Evolutionary conservation across 352 stramenopile species (phyloP).

Genomic region (Phytophthora podocarpi): DNA sequence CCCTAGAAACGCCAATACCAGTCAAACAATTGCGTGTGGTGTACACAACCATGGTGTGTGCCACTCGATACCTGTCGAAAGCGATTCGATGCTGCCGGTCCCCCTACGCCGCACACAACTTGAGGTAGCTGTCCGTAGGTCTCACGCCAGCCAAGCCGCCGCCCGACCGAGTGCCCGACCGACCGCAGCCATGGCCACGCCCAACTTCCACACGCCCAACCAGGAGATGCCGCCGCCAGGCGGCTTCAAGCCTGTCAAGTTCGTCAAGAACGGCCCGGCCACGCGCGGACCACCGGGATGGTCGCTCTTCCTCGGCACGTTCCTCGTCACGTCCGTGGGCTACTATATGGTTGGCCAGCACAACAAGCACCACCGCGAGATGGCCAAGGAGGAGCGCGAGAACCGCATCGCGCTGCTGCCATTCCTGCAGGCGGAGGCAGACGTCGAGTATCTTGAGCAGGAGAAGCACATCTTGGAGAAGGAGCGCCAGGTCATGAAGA

Average conservation of each 20-base stretch:
- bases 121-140: slow-evolving; percentile 19
- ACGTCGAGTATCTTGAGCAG: slow-evolving; percentile 89
- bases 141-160: neutral
- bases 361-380: slow-evolving; percentile 72
- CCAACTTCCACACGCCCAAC: slow-evolving; percentile 71
- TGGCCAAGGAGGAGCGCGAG: slow-evolving; percentile 89
- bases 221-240: slow-evolving; percentile 86
- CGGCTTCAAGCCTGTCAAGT: slow-evolving; percentile 78
- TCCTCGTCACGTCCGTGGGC: slow-evolving; percentile 72
- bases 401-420: slow-evolving; percentile 92
- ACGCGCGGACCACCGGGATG: slow-evolving; percentile 79
- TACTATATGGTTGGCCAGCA: slow-evolving; percentile 82
- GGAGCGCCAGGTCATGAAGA: slow-evolving; percentile 96
- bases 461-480: slow-evolving; percentile 90
- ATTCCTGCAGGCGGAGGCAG: slow-evolving; percentile 96
- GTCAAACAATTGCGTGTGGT: slow-evolving; percentile 7
- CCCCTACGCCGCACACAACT: slow-evolving; percentile 30
- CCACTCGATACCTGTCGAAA: neutral
- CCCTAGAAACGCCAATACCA: slow-evolving; percentile 8
- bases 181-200: slow-evolving; percentile 69
- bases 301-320: slow-evolving; percentile 76
- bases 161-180: neutral
- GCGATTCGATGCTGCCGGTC: neutral
- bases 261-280: slow-evolving; percentile 63
- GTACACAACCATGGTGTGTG: too few species aligned